phyloP scores from a whole-genome alignment of 1,139 yeast species.

The Geotrichum aggregatum region DNA sequence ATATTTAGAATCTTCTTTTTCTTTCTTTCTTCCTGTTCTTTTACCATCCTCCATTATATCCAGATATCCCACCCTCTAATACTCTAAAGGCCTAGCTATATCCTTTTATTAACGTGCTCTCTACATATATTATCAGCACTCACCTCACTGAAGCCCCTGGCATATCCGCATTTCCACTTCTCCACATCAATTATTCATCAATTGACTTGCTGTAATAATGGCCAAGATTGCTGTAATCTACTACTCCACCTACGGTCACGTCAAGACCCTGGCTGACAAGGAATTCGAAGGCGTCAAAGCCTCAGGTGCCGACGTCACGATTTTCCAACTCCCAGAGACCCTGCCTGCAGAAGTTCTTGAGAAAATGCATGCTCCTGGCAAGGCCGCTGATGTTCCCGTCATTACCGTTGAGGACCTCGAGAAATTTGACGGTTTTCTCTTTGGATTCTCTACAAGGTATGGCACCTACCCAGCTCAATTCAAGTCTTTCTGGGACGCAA shows the following conservation, averaged over 20 bases:
- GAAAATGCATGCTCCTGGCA: slow-evolving; percentile 62
- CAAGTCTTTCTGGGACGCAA: slow-evolving; percentile 75
- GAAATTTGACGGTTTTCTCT: slow-evolving; percentile 68
- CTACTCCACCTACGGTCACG: slow-evolving; percentile 80
- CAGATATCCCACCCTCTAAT: no score
- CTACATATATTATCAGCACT: no score
- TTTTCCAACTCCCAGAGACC: slow-evolving; percentile 76
- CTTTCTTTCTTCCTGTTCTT: no score
- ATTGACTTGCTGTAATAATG: no score
- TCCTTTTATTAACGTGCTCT: no score
- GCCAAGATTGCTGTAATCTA: slow-evolving; percentile 60
- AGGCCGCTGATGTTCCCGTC: slow-evolving; percentile 64
- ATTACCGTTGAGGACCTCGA: slow-evolving; percentile 58
- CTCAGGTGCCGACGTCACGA: slow-evolving; percentile 67
- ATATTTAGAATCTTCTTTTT: no score
- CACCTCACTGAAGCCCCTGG: no score
- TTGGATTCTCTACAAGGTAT: slow-evolving; percentile 80
- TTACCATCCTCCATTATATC: no score
- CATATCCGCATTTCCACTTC: no score
- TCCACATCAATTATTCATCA: no score
- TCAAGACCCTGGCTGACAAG: slow-evolving; percentile 62
- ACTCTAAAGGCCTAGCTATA: no score
- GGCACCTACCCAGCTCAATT: slow-evolving; percentile 81
- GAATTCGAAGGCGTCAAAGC: slow-evolving; percentile 66
- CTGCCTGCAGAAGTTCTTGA: slow-evolving; percentile 58